phyloP scores from a whole-genome alignment of 441 rosid species.

The Syzygium syzygioides region DNA sequence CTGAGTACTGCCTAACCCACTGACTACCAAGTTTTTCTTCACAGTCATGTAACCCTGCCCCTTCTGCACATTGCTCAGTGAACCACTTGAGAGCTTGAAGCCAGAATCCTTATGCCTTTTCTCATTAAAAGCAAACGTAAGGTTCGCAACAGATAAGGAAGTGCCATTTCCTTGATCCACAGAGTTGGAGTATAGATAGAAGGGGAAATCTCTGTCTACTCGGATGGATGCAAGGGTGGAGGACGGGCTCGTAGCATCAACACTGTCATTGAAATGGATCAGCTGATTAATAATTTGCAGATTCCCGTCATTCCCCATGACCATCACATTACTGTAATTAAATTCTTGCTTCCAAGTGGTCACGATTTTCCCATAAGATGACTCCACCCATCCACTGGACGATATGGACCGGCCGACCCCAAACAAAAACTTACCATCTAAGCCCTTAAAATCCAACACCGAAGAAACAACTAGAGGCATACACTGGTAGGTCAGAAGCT shows the following conservation, averaged over 20 bases:
- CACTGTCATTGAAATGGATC: conserved; percentile 38
- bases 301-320: conserved; percentile 41
- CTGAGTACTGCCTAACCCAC: conserved; percentile 58
- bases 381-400: conserved; percentile 54
- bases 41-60: conserved; percentile 50
- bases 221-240: conserved; percentile 9
- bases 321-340: conserved; percentile 44
- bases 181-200: conserved; percentile 25
- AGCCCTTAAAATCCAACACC: conserved; percentile 36
- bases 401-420: conserved; percentile 46
- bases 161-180: conserved; percentile 30
- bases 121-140: conserved; percentile 59
- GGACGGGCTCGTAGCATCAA: conserved; percentile 26
- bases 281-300: conserved; percentile 62
- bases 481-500: conserved; percentile 33
- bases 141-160: conserved; percentile 21
- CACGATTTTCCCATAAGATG: conserved; percentile 55
- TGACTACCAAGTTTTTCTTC: conserved; percentile 35
- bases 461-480: conserved; percentile 32
- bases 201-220: conserved; percentile 39
- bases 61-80: conserved; percentile 48
- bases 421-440: conserved; percentile 54
- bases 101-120: conserved; percentile 20
- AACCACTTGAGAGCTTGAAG: conserved; percentile 10
- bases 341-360: conserved; percentile 44